Evolutionary conservation across 23 red algal genomes (phyloP), one percentile per base, ranked within the genome.

Genomic region (Cyanidiococcus yangmingshanensis): DNA sequence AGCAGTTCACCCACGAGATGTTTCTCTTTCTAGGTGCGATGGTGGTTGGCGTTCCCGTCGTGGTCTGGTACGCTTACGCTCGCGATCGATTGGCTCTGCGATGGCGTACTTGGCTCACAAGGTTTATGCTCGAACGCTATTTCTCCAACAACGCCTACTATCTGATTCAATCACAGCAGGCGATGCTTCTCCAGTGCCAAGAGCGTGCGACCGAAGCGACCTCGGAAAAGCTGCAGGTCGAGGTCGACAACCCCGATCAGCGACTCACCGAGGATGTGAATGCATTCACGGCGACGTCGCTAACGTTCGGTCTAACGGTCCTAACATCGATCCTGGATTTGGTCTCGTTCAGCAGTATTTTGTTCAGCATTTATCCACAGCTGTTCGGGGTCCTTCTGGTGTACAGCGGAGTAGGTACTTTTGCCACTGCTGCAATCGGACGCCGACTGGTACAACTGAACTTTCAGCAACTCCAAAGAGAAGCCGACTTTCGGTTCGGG

Each of bases 211-310:
- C 15, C 32, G 21, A 12, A 29, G 21, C 63, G 27, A 12, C 63
- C 3, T 30, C 63, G 63, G 21, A 25, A 29, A 32, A 7, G 63
- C 32, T 30, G 12, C 54, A 58, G 35, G 41, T 27, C 37, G 40
- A 71, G 2, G 79, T 96, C 2, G 92, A 96, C 74, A 96, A 96
- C 79, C 92, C 92, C 30, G 92, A 96, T 50, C 92, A 96, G 75
- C 86, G 92, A 1, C 83, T 96, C 76, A 76, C 92, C 1, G 81
- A 90, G 30, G 92, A 96, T 58, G 78, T 96, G 39, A 84, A 84
- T 45, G 77, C 87, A 0, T 96, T 96, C 29, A 90, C 92, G 15
- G 76, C 84, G 27, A 84, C 85, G 39, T 90, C 87, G n/a, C 59
- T 96, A 17, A 74, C 85, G 34, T 83, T 96, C 39, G 63, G 89